Percentiles rank a stretch among this genome's conserved stretches.
Conservation (phyloP, 805 yeast species). For the Candida ascalaphidarum region DNA sequence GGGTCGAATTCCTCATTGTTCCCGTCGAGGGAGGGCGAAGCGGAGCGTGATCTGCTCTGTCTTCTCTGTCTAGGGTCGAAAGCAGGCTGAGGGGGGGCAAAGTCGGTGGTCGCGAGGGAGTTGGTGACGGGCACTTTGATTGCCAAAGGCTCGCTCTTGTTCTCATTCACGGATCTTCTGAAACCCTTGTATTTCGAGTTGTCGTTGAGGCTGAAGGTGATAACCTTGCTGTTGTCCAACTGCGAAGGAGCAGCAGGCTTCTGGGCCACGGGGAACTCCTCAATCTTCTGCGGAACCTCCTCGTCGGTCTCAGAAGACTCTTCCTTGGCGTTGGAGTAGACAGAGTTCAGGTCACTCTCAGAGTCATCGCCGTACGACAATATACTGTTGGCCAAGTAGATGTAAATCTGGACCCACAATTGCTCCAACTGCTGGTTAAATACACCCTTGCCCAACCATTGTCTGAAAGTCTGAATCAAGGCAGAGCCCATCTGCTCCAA, state of each 20-base stretch:
- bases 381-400: constrained; percentile 30
- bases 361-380: constrained; percentile 16
- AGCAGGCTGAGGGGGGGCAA: constrained; percentile 6
- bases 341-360: constrained; percentile 16
- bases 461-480: constrained; percentile 27
- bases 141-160: constrained; percentile 12
- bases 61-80: background rate
- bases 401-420: constrained; percentile 31
- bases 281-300: constrained; percentile 17
- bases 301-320: constrained; percentile 4
- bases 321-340: constrained; percentile 6
- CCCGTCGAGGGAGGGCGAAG: background rate
- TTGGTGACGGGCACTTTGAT: constrained; percentile 11
- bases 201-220: constrained; percentile 17
- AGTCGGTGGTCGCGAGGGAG: constrained; percentile 3
- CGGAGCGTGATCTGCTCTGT: too few species aligned
- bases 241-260: constrained; percentile 4
- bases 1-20: constrained; percentile 13
- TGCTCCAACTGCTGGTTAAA: constrained; percentile 23
- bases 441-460: constrained; percentile 22
- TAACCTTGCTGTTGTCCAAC: constrained; percentile 4
- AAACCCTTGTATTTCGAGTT: constrained; percentile 34
- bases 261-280: constrained; percentile 1
- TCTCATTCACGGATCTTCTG: constrained; percentile 26
- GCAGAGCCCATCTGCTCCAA: constrained; percentile 36